These are phyloP conservation scores for Diospyros kaki DNA, from an alignment of 148 eudicot species.

Conservation along the genomic window DNA sequence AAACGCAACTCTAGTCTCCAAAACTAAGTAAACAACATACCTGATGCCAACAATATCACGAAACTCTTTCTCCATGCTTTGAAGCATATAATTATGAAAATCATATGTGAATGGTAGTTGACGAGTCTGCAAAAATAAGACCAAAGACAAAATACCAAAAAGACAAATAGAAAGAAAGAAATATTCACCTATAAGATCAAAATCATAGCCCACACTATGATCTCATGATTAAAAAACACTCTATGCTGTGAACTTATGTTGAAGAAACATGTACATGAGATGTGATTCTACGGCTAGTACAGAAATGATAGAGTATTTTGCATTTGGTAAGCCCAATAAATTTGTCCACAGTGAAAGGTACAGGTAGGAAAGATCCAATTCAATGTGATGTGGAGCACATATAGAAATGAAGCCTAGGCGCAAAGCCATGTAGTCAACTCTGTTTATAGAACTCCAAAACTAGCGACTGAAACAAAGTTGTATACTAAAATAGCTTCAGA, in stretches of 20 bases:
- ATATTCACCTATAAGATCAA: no score
- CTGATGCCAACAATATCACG: no score
- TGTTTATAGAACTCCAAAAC: conserved; percentile 70
- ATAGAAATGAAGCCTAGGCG: conserved; percentile 69
- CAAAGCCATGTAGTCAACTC: conserved; percentile 60
- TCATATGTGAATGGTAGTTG: conserved; percentile 71
- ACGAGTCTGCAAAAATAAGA: conserved; percentile 56
- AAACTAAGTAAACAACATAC: no score
- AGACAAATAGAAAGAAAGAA: background rate
- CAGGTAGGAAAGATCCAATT: background rate
- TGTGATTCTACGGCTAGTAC: background rate
- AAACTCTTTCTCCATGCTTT: conserved; percentile 74
- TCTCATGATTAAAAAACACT: background rate
- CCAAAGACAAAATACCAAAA: background rate
- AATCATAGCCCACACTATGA: background rate
- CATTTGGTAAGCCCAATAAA: background rate
- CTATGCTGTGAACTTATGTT: background rate
- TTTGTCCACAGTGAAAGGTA: background rate
- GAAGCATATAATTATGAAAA: conserved; percentile 73
- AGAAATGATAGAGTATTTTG: background rate
- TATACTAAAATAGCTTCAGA: conserved; percentile 19
- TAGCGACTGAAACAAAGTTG: conserved; percentile 92
- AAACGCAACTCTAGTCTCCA: no score
- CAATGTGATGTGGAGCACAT: conserved; percentile 17
- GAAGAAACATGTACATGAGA: background rate